phyloP scores from a whole-genome alignment of 192 early-diverging fungal species.

The Phycomyces blakesleeanus region DNA sequence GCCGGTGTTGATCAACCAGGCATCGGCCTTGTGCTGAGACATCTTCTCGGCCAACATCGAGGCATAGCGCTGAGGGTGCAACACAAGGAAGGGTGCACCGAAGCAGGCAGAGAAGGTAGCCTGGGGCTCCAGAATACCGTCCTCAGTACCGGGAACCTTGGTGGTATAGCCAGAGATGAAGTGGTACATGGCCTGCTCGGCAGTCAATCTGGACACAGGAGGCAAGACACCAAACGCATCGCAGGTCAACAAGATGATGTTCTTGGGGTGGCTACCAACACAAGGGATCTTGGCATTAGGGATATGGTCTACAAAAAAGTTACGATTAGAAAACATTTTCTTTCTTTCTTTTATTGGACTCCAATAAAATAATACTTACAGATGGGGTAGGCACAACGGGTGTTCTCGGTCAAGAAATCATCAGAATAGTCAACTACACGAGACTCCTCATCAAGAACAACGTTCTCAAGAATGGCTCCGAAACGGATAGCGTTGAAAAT shows the following conservation, averaged over 20 bases:
- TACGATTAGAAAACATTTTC: neutral
- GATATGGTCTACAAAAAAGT: constrained; percentile 59
- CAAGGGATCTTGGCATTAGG: constrained; percentile 93
- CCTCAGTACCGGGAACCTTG: constrained; percentile 96
- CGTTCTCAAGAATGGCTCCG: constrained; percentile 91
- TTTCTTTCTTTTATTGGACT: neutral
- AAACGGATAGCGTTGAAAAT: constrained; percentile 95
- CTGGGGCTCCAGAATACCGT: constrained; percentile 87
- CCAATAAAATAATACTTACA: constrained; percentile 4
- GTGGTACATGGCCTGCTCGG: constrained; percentile 92
- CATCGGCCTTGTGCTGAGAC: constrained; percentile 74
- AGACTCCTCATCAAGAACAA: constrained; percentile 72
- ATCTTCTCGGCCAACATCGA: constrained; percentile 96
- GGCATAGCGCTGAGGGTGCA: constrained; percentile 94
- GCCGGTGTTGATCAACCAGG: constrained; percentile 94
- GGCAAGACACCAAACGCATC: constrained; percentile 96
- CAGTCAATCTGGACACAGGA: constrained; percentile 81
- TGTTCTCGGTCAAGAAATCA: constrained; percentile 86
- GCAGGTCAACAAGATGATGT: constrained; percentile 94
- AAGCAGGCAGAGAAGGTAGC: constrained; percentile 92
- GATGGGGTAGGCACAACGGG: constrained; percentile 93
- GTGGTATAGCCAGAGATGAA: constrained; percentile 97
- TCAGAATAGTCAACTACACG: constrained; percentile 80
- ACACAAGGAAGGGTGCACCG: constrained; percentile 93
- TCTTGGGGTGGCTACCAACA: constrained; percentile 83